Evolutionary conservation across 805 yeast species (phyloP), one percentile per base, ranked within the genome.

Genomic region (Kodamaea restingae): DNA sequence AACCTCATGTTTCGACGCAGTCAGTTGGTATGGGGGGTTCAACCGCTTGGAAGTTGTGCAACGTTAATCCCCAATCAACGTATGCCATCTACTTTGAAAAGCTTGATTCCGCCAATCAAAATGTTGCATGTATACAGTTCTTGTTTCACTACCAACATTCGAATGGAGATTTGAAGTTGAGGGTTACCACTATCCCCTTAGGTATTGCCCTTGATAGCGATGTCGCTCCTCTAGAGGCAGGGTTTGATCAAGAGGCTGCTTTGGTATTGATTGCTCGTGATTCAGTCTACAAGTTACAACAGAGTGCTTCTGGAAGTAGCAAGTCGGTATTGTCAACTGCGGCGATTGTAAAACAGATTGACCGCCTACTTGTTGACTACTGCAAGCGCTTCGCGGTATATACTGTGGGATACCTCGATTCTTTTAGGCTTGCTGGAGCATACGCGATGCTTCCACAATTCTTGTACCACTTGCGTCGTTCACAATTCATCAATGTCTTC

Each of bases 161-260:
- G 7, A 70, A 68, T 37, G 83, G 83, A 2, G 66, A 75, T 17
- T 65, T 69, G 51, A 67, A 85, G 47, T 54, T 81, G 34, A 71
- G 79, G 46, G 84, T 81, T 9, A 80, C 86, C 5, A 80, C 87
- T 0, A 56, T 75, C 4, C 67, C 74, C 4, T 62, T 67, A 21
- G 70, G 71, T 3, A 56, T 76, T 3, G 48, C 69, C 18, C 65
- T 67, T 9, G 64, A 65, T 18, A 58, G 64, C 8, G 72, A 69
- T 42, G 54, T 56, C 10, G 52, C 59, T n/a, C 66, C 61, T 35
- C 49, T 79, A 32, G 68, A 73, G 28, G 54, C 56, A 7, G 72
- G 72, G 11, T 80, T 81, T 53, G 88, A 81, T 54, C 86, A 81
- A 55, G 86, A 81, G 51, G 81, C 82, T 9, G 83, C 85, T 0